A percentile compares a stretch with the other conserved stretches of the same genome.
Conservation (phyloP, 2,329 filamentous ascomycete species). For the Epichloe festucae region DNA sequence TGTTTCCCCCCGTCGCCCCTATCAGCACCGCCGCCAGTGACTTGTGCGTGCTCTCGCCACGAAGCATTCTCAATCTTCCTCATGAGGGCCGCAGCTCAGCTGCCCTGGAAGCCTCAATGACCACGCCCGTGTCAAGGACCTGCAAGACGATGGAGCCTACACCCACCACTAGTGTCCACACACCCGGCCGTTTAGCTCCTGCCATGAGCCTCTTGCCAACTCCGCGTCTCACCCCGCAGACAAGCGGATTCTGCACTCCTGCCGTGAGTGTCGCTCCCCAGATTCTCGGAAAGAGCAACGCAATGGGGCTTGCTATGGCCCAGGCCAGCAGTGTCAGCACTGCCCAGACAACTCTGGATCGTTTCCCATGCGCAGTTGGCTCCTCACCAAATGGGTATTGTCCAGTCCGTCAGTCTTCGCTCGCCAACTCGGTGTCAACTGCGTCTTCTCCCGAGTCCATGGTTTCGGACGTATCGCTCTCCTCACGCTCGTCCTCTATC, state of each 20-base stretch:
- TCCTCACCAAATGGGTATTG: conserved; percentile 40
- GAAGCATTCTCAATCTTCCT: conserved; percentile 31
- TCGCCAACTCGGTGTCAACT: conserved; percentile 49
- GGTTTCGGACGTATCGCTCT: conserved; percentile 48
- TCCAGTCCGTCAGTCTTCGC: conserved; percentile 44
- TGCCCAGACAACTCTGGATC: conserved; percentile 35
- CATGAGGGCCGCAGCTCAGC: conserved; percentile 22
- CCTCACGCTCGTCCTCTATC: conserved; percentile 52
- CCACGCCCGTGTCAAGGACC: conserved; percentile 27
- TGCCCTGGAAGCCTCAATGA: conserved; percentile 25
- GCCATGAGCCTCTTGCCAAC: conserved; percentile 44
- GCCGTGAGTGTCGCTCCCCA: conserved; percentile 41
- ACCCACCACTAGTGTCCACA: conserved; percentile 27
- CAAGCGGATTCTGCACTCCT: conserved; percentile 44
- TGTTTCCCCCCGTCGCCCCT: conserved; percentile 28
- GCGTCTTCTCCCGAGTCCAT: conserved; percentile 55
- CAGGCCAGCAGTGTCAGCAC: conserved; percentile 35
- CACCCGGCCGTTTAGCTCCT: conserved; percentile 35
- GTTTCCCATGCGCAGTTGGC: conserved; percentile 33
- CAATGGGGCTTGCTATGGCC: conserved; percentile 48
- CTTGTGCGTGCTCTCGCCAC: conserved; percentile 25
- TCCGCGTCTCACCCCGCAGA: conserved; percentile 44
- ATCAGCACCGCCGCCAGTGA: conserved; percentile 19
- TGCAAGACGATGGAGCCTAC: conserved; percentile 31
- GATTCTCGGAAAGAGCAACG: conserved; percentile 35